phyloP scores from a whole-genome alignment of 1,284 basidiomycete species.

The Grifola frondosa region DNA sequence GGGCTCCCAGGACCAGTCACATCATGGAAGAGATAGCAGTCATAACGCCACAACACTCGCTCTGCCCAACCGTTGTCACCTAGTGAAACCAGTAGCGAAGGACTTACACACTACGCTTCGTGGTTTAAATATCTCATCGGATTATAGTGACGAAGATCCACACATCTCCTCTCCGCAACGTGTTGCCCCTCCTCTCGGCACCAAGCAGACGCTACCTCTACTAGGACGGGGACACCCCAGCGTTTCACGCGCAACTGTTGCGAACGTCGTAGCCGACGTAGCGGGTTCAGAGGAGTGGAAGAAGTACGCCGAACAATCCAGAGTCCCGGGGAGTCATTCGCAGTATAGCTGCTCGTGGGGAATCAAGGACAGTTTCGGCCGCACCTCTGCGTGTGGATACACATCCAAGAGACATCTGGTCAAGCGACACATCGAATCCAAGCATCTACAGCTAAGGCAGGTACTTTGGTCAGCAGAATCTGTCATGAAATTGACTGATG shows the following conservation, averaged over 20 bases:
- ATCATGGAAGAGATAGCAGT: too few species aligned
- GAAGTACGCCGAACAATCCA: slow-evolving; percentile 16
- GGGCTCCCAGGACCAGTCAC: slow-evolving; percentile 8
- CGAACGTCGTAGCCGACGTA: neutral
- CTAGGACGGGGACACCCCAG: too few species aligned
- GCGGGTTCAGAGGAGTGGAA: slow-evolving; percentile 17
- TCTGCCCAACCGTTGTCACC: neutral
- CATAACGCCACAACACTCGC: slow-evolving; percentile 1
- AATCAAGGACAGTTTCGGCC: slow-evolving; percentile 9
- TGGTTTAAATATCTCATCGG: slow-evolving; percentile 11
- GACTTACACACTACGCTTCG: slow-evolving; percentile 6
- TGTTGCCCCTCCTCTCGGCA: neutral
- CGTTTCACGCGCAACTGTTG: neutral
- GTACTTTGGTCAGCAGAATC: slow-evolving; percentile 24
- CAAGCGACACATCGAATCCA: slow-evolving; percentile 65
- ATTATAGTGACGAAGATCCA: slow-evolving; percentile 14
- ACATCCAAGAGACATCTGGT: slow-evolving; percentile 62
- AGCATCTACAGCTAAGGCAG: slow-evolving; percentile 60
- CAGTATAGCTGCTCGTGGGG: slow-evolving; percentile 31
- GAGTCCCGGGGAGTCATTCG: slow-evolving; percentile 14
- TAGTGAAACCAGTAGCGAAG: slow-evolving; percentile 1
- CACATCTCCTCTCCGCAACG: too few species aligned
- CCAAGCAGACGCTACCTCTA: neutral
- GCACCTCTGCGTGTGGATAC: slow-evolving; percentile 43
- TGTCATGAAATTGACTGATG: slow-evolving; percentile 15